phyloP scores from a whole-genome alignment of 2,329 filamentous ascomycete species.

The Claviceps spartinae region DNA sequence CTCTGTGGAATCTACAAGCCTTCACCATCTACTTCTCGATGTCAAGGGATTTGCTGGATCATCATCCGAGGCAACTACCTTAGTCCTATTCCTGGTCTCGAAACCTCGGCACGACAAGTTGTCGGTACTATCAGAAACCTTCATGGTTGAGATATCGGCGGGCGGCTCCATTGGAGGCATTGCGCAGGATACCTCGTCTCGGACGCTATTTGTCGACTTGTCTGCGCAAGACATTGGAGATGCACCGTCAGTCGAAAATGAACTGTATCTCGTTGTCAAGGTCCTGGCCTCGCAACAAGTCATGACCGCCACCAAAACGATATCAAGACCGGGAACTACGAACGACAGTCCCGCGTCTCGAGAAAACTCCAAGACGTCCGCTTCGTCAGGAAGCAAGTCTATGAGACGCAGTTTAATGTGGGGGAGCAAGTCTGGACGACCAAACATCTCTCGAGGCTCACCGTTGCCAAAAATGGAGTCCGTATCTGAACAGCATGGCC shows the following conservation, averaged over 20 bases:
- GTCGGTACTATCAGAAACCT: conserved; percentile 67
- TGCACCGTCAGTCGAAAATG: conserved; percentile 47
- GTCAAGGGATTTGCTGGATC: conserved; percentile 70
- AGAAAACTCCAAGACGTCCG: conserved; percentile 33
- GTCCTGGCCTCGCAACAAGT: conserved; percentile 50
- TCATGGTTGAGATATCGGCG: conserved; percentile 62
- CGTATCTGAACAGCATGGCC: conserved; percentile 38
- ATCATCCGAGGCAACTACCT: conserved; percentile 57
- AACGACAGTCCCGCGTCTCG: conserved; percentile 27
- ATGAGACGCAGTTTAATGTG: conserved; percentile 57
- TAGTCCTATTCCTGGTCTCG: conserved; percentile 66
- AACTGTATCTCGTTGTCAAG: conserved; percentile 74
- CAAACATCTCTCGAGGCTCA: conserved; percentile 39
- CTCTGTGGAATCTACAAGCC: conserved; percentile 50
- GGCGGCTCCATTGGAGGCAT: conserved; percentile 57
- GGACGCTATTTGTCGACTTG: conserved; percentile 79
- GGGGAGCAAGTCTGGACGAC: conserved; percentile 43
- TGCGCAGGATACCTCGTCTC: conserved; percentile 53
- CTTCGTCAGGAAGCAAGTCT: conserved; percentile 36
- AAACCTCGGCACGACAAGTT: conserved; percentile 52
- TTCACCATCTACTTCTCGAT: conserved; percentile 75
- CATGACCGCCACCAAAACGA: conserved; percentile 26
- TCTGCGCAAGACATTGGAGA: conserved; percentile 61
- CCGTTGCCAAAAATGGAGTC: conserved; percentile 37
- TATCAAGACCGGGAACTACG: conserved; percentile 37